Conservation (phyloP, 495 filamentous ascomycete genomes). For the Lasiosphaeria hispida region DNA sequence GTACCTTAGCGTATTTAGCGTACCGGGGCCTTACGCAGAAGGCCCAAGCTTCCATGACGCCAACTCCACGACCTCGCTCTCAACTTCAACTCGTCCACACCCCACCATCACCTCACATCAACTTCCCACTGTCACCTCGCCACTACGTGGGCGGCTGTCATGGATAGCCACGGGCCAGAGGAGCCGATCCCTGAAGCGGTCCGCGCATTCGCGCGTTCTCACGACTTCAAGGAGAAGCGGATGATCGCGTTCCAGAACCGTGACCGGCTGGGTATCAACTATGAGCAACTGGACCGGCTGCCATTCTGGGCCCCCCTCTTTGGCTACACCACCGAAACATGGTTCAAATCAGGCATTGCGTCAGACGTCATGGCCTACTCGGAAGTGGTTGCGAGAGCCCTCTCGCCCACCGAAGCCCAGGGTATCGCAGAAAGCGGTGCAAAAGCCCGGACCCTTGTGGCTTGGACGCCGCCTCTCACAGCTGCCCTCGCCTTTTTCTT, state of each 20-base stretch:
- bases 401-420: conserved; percentile 7
- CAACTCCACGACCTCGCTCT: too few relatives aligned
- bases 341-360: conserved; percentile 5
- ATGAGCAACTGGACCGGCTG: conserved; percentile 9
- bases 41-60: too few relatives aligned
- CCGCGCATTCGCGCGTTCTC: not conserved
- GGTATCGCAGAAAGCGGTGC: conserved; percentile 16
- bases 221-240: not conserved
- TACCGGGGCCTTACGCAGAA: too few relatives aligned
- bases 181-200: too few relatives aligned
- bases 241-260: not conserved
- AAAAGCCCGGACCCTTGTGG: not conserved
- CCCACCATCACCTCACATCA: too few relatives aligned
- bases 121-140: too few relatives aligned
- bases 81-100: too few relatives aligned
- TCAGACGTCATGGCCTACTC: not conserved
- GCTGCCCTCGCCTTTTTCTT: conserved; percentile 5
- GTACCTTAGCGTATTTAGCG: too few relatives aligned
- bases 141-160: too few relatives aligned
- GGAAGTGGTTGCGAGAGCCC: not conserved
- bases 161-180: too few relatives aligned
- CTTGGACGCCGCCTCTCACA: conserved; percentile 14
- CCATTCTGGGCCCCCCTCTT: conserved; percentile 11
- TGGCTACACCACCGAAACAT: conserved; percentile 9
- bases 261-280: conserved; percentile 7